Conservation (phyloP, 2,329 filamentous ascomycete genomes). For the Fusarium continuum region DNA sequence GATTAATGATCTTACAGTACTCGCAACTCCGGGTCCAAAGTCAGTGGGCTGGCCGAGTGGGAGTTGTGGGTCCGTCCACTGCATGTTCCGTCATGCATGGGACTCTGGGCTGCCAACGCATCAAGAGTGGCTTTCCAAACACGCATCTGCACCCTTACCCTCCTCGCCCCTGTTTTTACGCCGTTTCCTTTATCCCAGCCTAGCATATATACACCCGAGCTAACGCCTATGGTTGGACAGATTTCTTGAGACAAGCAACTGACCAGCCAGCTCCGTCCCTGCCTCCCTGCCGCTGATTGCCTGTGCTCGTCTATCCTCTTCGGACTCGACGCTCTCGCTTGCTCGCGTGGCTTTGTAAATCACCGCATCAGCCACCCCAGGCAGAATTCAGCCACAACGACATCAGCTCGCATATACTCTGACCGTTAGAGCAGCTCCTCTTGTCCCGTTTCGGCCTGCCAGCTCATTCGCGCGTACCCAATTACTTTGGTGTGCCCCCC, state of each 20-base stretch:
- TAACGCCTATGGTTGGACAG: constrained; percentile 52
- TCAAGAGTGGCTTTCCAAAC: constrained; percentile 48
- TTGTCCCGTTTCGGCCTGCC: constrained; percentile 62
- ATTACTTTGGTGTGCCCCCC: constrained; percentile 62
- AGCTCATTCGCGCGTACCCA: constrained; percentile 70
- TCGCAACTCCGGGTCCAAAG: constrained; percentile 12
- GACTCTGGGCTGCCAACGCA: constrained; percentile 49
- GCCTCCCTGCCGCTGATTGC: constrained; percentile 32
- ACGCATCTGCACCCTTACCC: constrained; percentile 42
- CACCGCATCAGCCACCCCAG: constrained; percentile 46
- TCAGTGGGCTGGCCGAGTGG: constrained; percentile 38
- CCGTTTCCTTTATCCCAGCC: constrained; percentile 37
- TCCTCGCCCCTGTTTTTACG: constrained; percentile 36
- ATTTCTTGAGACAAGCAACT: constrained; percentile 41
- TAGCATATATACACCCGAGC: constrained; percentile 47
- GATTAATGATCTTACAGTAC: constrained; percentile 18
- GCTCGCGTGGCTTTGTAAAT: constrained; percentile 57
- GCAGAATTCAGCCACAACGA: constrained; percentile 53
- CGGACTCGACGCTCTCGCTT: constrained; percentile 22
- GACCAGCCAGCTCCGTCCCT: constrained; percentile 38
- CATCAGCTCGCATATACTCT: constrained; percentile 69
- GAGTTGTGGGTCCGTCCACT: constrained; percentile 46
- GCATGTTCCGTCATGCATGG: constrained; percentile 69
- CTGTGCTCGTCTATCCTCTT: constrained; percentile 17
- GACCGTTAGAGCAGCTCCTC: constrained; percentile 60